Base-by-base conservation (phyloP, 495 filamentous ascomycete species). In the Hypoxylon trugodes region DNA sequence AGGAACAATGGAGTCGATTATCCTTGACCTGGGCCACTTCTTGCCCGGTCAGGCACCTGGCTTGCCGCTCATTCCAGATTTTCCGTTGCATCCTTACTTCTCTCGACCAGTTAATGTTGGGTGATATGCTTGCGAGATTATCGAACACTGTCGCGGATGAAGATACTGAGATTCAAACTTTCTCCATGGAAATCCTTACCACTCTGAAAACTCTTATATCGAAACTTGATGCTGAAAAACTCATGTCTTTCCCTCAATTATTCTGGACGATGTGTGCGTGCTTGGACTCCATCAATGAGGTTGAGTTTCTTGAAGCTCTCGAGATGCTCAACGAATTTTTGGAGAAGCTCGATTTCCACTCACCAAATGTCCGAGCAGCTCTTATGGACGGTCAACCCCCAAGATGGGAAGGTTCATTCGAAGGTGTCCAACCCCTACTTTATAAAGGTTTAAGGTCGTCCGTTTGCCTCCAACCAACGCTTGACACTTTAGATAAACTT, bases 251-350 rank as follows among this genome's bases (percentile, higher is more conserved):
- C 61, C 93, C 95, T 5, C 93, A 97, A 66, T 77, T 98, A 1
- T 99, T 98, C 76, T 99, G 95, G 95, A 94, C 94, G 1, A 96
- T 91, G 1, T 96, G 93, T 69, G 94, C 95, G 22, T 98, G 95
- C 70, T 78, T 98, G 33, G 91, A 97, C 70, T 97, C 95, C 1
- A 93, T 97, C 59, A 93, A 97, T 59, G 95, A 98, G 74, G 86
- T 87, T 9, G 95, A 99, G 71, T 99, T 96, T 67, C 83, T 94
- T 52, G 93, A 97, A 68, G 92, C 90, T 38, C 78, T 96, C 13
- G 87, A 89, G 30, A 97, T 98, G 89, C 81, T 99, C n/a, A 89
- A 96, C 28, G 89, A 91, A 66, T 84, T 96, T 45, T 71, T 99
- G 32, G 83, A 86, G 65, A 93, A 93, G 61, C 79, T 98, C 35